Base-by-base conservation (phyloP, 208 protist species). In the Crithidia bombi region DNA sequence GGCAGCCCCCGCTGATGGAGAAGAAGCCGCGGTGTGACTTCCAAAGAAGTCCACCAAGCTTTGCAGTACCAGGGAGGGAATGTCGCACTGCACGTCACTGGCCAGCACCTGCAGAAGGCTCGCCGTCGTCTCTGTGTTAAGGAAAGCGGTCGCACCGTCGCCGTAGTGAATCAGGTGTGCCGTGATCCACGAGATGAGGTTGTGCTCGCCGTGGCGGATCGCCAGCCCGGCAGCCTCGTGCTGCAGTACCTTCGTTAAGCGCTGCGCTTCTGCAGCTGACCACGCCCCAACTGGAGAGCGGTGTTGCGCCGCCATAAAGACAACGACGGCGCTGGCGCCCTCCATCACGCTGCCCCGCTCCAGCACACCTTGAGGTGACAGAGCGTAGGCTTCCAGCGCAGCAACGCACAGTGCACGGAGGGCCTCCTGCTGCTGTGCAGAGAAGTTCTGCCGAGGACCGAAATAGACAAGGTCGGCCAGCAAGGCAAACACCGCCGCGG, bases 401-500 rank as follows among this genome's bases (percentile, higher is more conserved):
- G 67, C 46, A 21, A 77, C 57, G 28, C 71, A 79, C 30, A 73
- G 21, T n/a, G 30, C 39, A 26, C 65, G 65, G 28, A 72, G 36
- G 21, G 65, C 57, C 26, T 59, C 17, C 43, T 79, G 69, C 43
- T 59, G 52, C 0, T 12, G 38, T 0, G 35, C n/a, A 15, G 32
- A 17, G 49, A 73, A 47, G 54, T 28, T 36, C 43, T 73, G 51
- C 38, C 59, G 67, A 11, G 69, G 62, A 11, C 73, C 72, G 62
- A 81, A 89, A 51, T 78, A 82, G 35, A 96, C 65, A 23, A 85
- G 58, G 63, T 96, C 86, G 23, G 78, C 77, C 25, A 88, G 28
- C 30, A 94, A 52, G 35, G 77, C 68, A 10, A 92, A 82, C 14
- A 90, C 56, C 0, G 82, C 49, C 7, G 83, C 76, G 5, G 85